Evolutionary conservation across 345 rosid genomes (phyloP).

Genomic region (Brassica carinata): DNA sequence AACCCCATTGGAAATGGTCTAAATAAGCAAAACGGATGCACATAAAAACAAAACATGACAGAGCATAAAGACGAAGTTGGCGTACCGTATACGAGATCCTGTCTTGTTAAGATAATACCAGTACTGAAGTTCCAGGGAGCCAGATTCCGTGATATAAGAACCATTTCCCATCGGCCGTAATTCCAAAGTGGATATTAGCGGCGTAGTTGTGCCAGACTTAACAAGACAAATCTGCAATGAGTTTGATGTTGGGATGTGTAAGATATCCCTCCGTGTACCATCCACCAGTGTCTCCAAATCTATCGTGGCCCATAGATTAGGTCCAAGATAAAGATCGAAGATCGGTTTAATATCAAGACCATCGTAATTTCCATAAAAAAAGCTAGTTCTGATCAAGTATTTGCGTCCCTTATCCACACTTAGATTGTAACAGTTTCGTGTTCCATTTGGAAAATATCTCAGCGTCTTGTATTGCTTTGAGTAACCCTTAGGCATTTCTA

Average conservation of each 20-base stretch:
- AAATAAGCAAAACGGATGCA: too few relatives aligned
- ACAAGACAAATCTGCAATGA: constrained; percentile 48
- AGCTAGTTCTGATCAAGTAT: constrained; percentile 35
- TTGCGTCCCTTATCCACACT: constrained; percentile 29
- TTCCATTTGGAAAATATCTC: constrained; percentile 48
- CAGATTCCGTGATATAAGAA: not conserved
- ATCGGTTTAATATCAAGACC: not conserved
- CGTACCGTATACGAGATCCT: not conserved
- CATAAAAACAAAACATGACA: too few relatives aligned
- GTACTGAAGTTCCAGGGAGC: not conserved
- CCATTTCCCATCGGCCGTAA: constrained; percentile 33
- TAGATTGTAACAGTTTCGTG: constrained; percentile 47
- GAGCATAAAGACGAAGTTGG: not conserved
- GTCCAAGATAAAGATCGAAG: constrained; percentile 35
- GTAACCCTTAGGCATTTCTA: not conserved
- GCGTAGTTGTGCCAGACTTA: constrained; percentile 31
- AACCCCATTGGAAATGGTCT: too few relatives aligned
- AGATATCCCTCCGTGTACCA: not conserved
- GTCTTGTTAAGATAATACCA: constrained; percentile 13
- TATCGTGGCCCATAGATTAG: constrained; percentile 27
- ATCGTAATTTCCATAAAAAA: constrained; percentile 50
- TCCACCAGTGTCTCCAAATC: not conserved
- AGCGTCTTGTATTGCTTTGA: not conserved
- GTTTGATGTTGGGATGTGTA: not conserved
- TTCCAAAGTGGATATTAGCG: constrained; percentile 50